Percentiles rank a stretch among this genome's conserved stretches.
phyloP scores from a whole-genome alignment of 2,329 filamentous ascomycete genomes.

The Fusarium sp. region DNA sequence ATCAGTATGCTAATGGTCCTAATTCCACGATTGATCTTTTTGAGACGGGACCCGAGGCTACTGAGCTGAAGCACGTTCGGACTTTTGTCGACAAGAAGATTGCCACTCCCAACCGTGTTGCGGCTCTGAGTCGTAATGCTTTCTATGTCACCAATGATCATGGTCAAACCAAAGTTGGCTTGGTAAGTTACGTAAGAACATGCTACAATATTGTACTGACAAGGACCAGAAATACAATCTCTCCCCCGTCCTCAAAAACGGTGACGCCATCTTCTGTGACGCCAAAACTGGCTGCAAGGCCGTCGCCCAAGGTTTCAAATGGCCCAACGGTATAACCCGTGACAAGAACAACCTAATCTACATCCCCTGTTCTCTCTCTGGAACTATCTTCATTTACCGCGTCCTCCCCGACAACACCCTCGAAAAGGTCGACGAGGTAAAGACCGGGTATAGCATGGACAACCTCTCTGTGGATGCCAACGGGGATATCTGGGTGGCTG shows the following conservation, averaged over 20 bases:
- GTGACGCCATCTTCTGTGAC: slow-evolving; percentile 47
- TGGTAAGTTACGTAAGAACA: not conserved
- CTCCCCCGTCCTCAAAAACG: slow-evolving; percentile 37
- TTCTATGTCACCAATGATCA: slow-evolving; percentile 41
- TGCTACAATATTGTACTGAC: not conserved
- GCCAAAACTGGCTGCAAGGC: slow-evolving; percentile 32
- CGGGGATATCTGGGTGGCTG: slow-evolving; percentile 35
- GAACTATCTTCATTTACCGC: slow-evolving; percentile 34
- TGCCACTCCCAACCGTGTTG: slow-evolving; percentile 38
- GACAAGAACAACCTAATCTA: slow-evolving; percentile 47
- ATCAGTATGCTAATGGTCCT: slow-evolving; percentile 24
- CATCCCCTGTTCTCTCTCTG: slow-evolving; percentile 44
- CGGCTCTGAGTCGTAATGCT: slow-evolving; percentile 1
- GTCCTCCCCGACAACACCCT: slow-evolving; percentile 4
- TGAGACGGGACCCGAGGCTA: not conserved
- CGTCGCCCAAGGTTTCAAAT: slow-evolving; percentile 36
- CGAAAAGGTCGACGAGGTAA: slow-evolving; percentile 22
- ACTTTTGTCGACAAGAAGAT: slow-evolving; percentile 32
- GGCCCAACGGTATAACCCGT: slow-evolving; percentile 48
- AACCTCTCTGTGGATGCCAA: slow-evolving; percentile 40
- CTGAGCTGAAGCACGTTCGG: slow-evolving; percentile 30
- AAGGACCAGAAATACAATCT: slow-evolving; percentile 18
- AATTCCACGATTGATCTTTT: slow-evolving; percentile 39
- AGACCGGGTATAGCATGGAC: slow-evolving; percentile 26
- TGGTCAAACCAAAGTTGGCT: slow-evolving; percentile 27